These are phyloP conservation scores for Paramecium bursaria DNA, from an alignment of 73 alveolate genomes.

Conservation along the genomic window DNA sequence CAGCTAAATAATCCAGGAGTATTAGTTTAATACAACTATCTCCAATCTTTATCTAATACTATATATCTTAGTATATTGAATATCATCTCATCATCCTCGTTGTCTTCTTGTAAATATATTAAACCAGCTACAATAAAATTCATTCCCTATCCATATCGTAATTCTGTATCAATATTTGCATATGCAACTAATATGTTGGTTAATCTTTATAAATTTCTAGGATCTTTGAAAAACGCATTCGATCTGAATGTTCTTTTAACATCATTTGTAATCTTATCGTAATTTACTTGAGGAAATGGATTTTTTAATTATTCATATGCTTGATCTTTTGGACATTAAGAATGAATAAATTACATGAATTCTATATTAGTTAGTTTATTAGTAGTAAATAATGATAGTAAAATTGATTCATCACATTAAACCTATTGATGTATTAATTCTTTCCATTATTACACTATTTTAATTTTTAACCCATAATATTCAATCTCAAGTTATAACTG, in stretches of 20 bases:
- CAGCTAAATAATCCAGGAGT: not conserved
- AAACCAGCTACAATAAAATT: conserved; percentile 33
- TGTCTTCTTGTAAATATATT: not conserved
- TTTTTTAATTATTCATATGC: not conserved
- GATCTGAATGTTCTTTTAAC: conserved; percentile 15
- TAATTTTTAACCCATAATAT: not conserved
- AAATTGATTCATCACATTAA: conserved; percentile 9
- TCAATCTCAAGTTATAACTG: conserved; percentile 12
- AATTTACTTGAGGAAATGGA: not conserved
- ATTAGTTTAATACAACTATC: not conserved
- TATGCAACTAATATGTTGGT: conserved; percentile 25
- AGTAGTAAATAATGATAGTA: conserved; percentile 36
- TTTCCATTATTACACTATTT: not conserved
- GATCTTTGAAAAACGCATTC: not conserved
- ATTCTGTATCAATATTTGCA: conserved; percentile 24
- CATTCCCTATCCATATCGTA: conserved; percentile 40
- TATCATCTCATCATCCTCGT: conserved; percentile 9
- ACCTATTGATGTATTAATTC: not conserved
- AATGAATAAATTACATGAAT: conserved; percentile 7
- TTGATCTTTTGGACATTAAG: not conserved
- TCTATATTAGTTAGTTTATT: not conserved
- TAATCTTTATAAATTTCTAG: not conserved
- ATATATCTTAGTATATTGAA: conserved; percentile 22
- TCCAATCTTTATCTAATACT: conserved; percentile 47
- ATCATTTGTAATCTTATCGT: conserved; percentile 4